Percentiles rank a stretch among this genome's conserved stretches.
Conservation (phyloP, 2,329 filamentous ascomycete genomes). For the Zelopaecilomyces penicillatus region DNA sequence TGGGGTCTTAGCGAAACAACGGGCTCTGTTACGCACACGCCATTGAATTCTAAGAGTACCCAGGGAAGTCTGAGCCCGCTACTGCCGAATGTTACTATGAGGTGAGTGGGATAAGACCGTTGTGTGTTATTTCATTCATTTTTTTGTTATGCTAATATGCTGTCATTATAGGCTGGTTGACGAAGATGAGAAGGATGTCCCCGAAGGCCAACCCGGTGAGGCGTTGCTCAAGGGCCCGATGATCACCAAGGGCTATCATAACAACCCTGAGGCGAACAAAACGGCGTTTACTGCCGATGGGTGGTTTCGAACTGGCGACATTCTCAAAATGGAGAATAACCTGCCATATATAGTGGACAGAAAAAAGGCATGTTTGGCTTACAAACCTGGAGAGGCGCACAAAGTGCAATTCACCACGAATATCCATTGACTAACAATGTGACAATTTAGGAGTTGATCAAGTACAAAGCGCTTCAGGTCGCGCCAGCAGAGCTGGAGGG, state of each 20-base stretch:
- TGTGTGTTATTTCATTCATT: neutral
- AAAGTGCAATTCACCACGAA: neutral
- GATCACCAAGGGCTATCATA: constrained; percentile 62
- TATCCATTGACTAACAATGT: neutral
- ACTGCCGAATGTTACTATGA: constrained; percentile 20
- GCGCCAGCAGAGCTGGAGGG: constrained; percentile 56
- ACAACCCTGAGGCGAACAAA: constrained; percentile 56
- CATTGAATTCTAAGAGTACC: constrained; percentile 29
- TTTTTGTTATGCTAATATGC: too few species aligned
- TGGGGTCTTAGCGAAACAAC: constrained; percentile 53
- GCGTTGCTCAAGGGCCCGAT: constrained; percentile 63
- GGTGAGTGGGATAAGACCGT: constrained; percentile 13
- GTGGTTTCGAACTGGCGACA: constrained; percentile 76
- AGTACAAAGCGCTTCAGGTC: constrained; percentile 55
- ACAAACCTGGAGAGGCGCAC: neutral
- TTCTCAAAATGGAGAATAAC: constrained; percentile 61
- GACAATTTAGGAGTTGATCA: constrained; percentile 43
- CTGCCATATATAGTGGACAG: constrained; percentile 75
- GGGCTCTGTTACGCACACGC: constrained; percentile 37
- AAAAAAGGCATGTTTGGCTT: constrained; percentile 45
- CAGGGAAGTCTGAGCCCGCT: constrained; percentile 36
- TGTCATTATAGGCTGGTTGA: constrained; percentile 26
- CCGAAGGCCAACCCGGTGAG: constrained; percentile 43
- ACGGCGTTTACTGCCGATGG: constrained; percentile 44
- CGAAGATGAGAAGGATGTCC: constrained; percentile 30